phyloP scores from a whole-genome alignment of 2,329 filamentous ascomycete species.

The Botrytis squamosa region DNA sequence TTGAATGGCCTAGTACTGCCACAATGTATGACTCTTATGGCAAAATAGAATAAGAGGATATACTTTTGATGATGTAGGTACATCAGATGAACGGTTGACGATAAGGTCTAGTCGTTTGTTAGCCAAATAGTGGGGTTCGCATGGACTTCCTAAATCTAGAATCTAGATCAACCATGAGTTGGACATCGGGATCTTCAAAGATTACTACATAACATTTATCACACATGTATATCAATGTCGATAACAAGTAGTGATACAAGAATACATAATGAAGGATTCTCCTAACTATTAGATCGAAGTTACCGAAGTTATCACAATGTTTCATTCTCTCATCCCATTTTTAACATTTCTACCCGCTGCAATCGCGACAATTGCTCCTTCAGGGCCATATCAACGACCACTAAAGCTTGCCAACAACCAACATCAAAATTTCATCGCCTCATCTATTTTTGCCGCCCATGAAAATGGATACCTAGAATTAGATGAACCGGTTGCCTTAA shows the following conservation, averaged over 20 bases:
- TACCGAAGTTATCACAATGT: background rate
- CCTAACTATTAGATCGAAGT: too few relatives aligned
- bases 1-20: background rate
- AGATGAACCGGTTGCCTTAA: conserved; percentile 25
- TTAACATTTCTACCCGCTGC: conserved; percentile 2
- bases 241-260: background rate
- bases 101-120: background rate
- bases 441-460: conserved; percentile 25
- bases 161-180: background rate
- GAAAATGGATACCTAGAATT: background rate
- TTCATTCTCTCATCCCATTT: background rate
- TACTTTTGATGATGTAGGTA: conserved; percentile 1
- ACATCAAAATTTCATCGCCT: conserved; percentile 23
- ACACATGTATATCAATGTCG: background rate
- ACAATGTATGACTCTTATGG: background rate
- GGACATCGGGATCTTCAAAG: background rate
- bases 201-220: background rate
- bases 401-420: background rate
- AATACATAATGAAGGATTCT: background rate
- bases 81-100: background rate
- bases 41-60: background rate
- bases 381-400: background rate
- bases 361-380: background rate
- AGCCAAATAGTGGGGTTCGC: background rate
- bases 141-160: background rate